Conservation (phyloP, 768 basidiomycete genomes). For the Tricholoma terreum region DNA sequence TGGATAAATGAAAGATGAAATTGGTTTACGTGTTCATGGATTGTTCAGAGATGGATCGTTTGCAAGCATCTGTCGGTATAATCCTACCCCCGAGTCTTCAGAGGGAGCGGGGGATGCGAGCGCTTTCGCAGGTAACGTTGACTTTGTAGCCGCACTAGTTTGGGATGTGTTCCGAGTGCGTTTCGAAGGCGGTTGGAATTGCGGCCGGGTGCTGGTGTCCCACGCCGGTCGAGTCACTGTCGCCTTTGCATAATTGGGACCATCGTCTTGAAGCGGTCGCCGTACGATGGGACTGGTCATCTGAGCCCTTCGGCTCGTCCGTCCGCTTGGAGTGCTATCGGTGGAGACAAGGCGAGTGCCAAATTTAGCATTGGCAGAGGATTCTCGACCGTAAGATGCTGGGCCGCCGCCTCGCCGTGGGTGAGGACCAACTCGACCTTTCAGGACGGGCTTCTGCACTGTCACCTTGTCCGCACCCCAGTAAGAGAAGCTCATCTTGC, state of each 20-base stretch:
- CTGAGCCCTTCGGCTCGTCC: conserved; percentile 62
- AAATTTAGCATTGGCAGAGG: conserved; percentile 91
- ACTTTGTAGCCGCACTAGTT: conserved; percentile 56
- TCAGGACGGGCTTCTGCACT: conserved; percentile 72
- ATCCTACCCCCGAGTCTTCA: conserved; percentile 79
- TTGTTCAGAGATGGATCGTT: conserved; percentile 67
- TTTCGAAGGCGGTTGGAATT: conserved; percentile 42
- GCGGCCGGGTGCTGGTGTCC: conserved; percentile 59
- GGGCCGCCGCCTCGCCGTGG: conserved; percentile 41
- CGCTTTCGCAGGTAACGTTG: conserved; percentile 38
- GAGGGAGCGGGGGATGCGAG: conserved; percentile 71
- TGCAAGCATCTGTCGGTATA: conserved; percentile 79
- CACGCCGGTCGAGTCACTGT: conserved; percentile 75
- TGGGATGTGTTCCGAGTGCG: conserved; percentile 73
- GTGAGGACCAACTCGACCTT: conserved; percentile 38
- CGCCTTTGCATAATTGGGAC: conserved; percentile 59
- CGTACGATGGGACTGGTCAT: conserved; percentile 42
- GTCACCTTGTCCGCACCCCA: conserved; percentile 93
- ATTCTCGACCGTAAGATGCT: conserved; percentile 72
- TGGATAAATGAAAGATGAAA: conserved; percentile 18
- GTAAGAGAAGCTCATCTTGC: conserved; percentile 93
- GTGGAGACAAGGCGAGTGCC: conserved; percentile 75
- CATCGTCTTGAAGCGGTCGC: conserved; percentile 57
- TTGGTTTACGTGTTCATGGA: conserved; percentile 29
- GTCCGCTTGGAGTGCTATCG: conserved; percentile 44